Conservation (phyloP, 2,329 filamentous ascomycete genomes). For the Colletotrichum somersetense region DNA sequence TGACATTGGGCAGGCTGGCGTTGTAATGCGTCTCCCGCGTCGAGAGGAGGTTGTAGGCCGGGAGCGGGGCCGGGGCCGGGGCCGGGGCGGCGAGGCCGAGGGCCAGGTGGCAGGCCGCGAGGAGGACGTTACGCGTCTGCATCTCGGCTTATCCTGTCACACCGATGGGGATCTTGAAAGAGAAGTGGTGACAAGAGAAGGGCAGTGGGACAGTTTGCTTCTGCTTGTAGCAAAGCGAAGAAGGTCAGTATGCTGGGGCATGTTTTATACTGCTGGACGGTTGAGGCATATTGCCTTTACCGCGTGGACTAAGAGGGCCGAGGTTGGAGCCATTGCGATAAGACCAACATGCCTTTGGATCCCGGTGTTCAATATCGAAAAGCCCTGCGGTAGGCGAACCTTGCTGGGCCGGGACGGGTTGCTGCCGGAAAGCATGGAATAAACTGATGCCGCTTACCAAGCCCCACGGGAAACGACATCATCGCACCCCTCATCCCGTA, state of each 20-base stretch:
- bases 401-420: background rate
- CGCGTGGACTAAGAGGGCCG: background rate
- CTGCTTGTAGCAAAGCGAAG: background rate
- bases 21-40: constrained; percentile 48
- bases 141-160: constrained; percentile 14
- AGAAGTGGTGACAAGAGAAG: background rate
- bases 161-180: background rate
- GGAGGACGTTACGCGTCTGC: constrained; percentile 26
- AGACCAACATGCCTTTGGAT: constrained; percentile 3
- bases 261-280: constrained; percentile 12
- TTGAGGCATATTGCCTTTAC: no score
- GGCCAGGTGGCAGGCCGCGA: constrained; percentile 30
- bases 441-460: background rate
- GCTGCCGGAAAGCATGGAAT: constrained; percentile 3
- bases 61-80: constrained; percentile 16
- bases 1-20: constrained; percentile 65
- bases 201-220: background rate
- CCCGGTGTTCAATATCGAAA: constrained; percentile 12
- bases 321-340: constrained; percentile 5
- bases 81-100: constrained; percentile 32
- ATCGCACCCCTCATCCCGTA: constrained; percentile 20
- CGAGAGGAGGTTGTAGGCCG: constrained; percentile 22
- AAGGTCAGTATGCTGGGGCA: background rate
- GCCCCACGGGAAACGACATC: background rate
- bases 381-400: background rate